Base-by-base conservation (phyloP, 2,329 filamentous ascomycete genomes). In the Fusarium cicatricum region DNA sequence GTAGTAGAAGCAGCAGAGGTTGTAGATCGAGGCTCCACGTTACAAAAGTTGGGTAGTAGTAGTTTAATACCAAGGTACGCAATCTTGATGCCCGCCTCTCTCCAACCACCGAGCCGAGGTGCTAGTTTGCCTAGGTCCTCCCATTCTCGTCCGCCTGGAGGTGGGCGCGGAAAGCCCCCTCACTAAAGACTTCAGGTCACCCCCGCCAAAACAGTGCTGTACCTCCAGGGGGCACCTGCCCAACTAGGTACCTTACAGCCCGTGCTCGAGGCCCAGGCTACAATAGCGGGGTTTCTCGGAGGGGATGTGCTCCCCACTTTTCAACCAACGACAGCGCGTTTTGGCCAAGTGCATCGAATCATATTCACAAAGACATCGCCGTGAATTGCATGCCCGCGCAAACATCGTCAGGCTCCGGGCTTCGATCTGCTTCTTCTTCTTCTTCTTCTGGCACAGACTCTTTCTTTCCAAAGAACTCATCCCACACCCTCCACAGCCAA, bases 341-440 rank as follows among this genome's bases (percentile, higher is more conserved):
- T 52, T 60, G 52, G 53, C 51, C 50, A 57, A 26, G 60, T 59
- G 61, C 63, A 65, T 64, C 58, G 53, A 65, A 68, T 66, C 65
- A 68, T n/a, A n/a, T 65, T 42, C 52, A 64, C 29, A 32, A 54
- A 42, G 46, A 58, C 48, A 55, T 66, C 56, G 52, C 42, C 36
- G 62, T 59, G 59, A 67, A 58, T 55, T 58, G 53, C 49, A 47
- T 56, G 23, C 23, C 23, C 23, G 62, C 60, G 56, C 58, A 57
- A 64, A 55, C 50, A 55, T 39, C 33, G 52, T 55, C 49, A 51
- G 50, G 48, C 51, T 43, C 45, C 9, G 23, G 60, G 38, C 48
- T 55, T 66, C 50, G 41, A 59, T 57, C 51, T 47, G 40, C 32
- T 56, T 48, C 46, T 55, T 49, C 26, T 33, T 42, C 32, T 56